These are phyloP conservation scores for Cryptococcus floricola DNA, from an alignment of 1,284 basidiomycete species.

Conservation along the genomic window DNA sequence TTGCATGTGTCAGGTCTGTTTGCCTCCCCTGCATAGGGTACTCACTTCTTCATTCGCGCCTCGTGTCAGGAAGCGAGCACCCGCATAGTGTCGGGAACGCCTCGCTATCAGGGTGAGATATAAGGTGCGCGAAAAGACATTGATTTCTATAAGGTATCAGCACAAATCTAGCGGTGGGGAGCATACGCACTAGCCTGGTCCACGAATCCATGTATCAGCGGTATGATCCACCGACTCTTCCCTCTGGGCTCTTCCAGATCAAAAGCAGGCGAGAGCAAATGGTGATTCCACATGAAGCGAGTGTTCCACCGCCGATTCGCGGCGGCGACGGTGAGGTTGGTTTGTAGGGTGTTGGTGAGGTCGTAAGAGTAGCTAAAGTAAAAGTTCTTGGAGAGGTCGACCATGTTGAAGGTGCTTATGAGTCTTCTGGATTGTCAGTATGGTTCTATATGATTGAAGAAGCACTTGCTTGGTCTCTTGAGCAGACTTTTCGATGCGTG, in stretches of 20 bases:
- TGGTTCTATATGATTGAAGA: background rate
- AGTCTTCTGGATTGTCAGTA: conserved; percentile 49
- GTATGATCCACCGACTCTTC: conserved; percentile 79
- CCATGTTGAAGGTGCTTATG: conserved; percentile 91
- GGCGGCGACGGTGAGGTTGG: conserved; percentile 71
- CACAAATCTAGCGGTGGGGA: no score
- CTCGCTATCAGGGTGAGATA: conserved; percentile 93
- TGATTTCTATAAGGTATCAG: conserved; percentile 63
- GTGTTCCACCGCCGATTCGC: conserved; percentile 62
- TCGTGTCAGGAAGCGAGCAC: conserved; percentile 89
- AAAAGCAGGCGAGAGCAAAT: conserved; percentile 69
- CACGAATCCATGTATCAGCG: conserved; percentile 85
- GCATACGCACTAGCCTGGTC: conserved; percentile 89
- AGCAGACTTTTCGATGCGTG: conserved; percentile 62
- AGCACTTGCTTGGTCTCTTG: conserved; percentile 67
- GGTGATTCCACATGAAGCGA: conserved; percentile 94
- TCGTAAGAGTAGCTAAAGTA: conserved; percentile 99
- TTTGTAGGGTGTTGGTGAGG: conserved; percentile 88
- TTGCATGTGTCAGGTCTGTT: background rate
- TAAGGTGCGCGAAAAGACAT: conserved; percentile 81
- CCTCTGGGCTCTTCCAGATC: conserved; percentile 50
- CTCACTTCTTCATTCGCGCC: conserved; percentile 72
- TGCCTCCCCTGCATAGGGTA: background rate
- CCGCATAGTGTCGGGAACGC: conserved; percentile 91
- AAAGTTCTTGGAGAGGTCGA: conserved; percentile 97